phyloP scores from a whole-genome alignment of 2,329 filamentous ascomycete genomes.

The Claviceps maximensis region DNA sequence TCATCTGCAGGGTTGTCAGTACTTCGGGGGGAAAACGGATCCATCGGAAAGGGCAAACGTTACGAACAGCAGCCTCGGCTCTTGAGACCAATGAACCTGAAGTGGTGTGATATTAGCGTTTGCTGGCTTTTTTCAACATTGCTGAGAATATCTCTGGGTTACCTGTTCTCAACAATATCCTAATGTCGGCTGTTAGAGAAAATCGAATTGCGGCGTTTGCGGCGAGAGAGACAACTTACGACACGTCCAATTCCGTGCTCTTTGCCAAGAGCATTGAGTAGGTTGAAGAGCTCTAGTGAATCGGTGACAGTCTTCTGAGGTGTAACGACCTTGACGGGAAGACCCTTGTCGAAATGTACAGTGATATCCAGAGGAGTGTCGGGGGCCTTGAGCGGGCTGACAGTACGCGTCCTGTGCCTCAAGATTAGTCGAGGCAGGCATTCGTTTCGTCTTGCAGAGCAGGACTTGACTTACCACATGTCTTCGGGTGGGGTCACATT shows the following conservation, averaged over 20 bases:
- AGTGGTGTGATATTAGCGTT: background rate
- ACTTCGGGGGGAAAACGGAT: background rate
- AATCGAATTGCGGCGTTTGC: no score
- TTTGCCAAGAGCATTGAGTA: background rate
- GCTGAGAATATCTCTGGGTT: background rate
- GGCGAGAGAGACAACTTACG: background rate
- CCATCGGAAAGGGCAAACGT: background rate
- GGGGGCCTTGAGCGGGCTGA: slow-evolving; percentile 1
- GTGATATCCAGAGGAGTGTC: background rate
- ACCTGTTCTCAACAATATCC: slow-evolving; percentile 2
- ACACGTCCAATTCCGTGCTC: slow-evolving; percentile 1
- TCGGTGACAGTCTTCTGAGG: background rate
- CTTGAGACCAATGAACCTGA: slow-evolving; percentile 1
- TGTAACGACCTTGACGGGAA: background rate
- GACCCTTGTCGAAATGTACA: background rate
- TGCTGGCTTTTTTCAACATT: background rate
- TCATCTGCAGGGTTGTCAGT: background rate
- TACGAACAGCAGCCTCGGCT: slow-evolving; percentile 2
- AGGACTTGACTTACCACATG: background rate
- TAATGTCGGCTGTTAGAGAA: background rate
- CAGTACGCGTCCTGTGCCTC: slow-evolving; percentile 1
- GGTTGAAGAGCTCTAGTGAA: background rate
- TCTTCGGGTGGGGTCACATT: background rate
- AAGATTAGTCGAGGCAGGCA: background rate
- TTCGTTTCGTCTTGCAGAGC: background rate